Base-by-base conservation (phyloP, 257 asterid genomes). In the Eustoma russellianum region DNA sequence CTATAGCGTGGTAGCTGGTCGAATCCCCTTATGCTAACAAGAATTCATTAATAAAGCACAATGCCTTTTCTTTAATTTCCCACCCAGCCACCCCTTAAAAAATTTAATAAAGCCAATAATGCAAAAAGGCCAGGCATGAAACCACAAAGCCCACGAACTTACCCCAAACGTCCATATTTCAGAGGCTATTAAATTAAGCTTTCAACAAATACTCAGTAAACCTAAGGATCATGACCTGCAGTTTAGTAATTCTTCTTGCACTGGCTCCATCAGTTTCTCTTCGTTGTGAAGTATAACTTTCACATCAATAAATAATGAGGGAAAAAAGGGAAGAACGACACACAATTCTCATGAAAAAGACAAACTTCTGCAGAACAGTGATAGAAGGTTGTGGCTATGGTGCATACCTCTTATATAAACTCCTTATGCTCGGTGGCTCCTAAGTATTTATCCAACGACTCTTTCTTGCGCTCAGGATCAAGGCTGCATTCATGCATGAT, bases 401-500 rank as follows among this genome's bases (percentile, higher is more conserved):
- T 66, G 30, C 3, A 24, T 62, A 71, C 72, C 85, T 69, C 75
- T 65, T 70, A 70, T 77, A 60, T 74, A 65, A 69, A 81, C 66
- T 79, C 76, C 45, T 56, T 77, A 57, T 83, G 65, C 48, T 79
- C 85, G 53, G 68, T 62, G 52, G 79, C 66, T 57, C 99, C 97
- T 69, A 67, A 57, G 75, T 92, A 85, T 79, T 92, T 92, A 60
- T 88, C 91, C 74, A 73, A 60, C 48, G 99, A 92, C 68, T 92
- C 98, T 56, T 79, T 85, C 83, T 83, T 85, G 57, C 56, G 97
- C 74, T 85, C 98, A 2, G 86, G 97, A 70, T 92, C 95, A 76
- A 92, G 91, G 80, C 98, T 92, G 93, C 82, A 77, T 56, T 66
- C 13, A n/a, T 19, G 57, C 59, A 49, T 64, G 59, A 43, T 35